Percentiles rank a stretch among this genome's conserved stretches.
These are phyloP conservation scores for Fomitopsis pinicola DNA, from an alignment of 1,284 basidiomycete genomes.

Conservation along the genomic window DNA sequence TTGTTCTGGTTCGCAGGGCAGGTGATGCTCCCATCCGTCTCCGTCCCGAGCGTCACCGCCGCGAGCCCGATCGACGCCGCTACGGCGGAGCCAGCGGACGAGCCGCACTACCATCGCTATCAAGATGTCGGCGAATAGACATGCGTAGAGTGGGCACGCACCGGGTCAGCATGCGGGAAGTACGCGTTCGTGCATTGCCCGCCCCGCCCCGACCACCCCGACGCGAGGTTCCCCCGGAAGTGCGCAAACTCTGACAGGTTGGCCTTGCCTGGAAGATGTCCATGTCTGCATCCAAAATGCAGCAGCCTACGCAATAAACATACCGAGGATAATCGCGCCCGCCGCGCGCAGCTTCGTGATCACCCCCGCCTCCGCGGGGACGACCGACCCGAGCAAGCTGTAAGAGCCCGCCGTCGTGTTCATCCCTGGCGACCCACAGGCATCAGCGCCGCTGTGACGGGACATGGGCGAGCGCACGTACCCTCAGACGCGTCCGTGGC, in stretches of 20 bases:
- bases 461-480: conserved; percentile 12
- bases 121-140: too few species aligned
- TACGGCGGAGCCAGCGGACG: conserved; percentile 51
- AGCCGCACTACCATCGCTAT: conserved; percentile 34
- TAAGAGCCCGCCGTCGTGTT: conserved; percentile 50
- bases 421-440: conserved; percentile 41
- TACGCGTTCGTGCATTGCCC: conserved; percentile 37
- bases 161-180: conserved; percentile 33
- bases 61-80: conserved; percentile 55
- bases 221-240: conserved; percentile 25
- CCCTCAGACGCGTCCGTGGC: conserved; percentile 52
- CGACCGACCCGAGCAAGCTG: conserved; percentile 35
- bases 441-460: background rate
- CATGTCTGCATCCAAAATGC: conserved; percentile 14
- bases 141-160: background rate
- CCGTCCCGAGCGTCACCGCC: conserved; percentile 52
- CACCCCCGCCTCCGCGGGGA: conserved; percentile 37
- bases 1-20: conserved; percentile 36
- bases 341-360: conserved; percentile 35
- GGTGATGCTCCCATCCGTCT: conserved; percentile 59
- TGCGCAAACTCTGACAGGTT: conserved; percentile 28
- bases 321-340: conserved; percentile 41
- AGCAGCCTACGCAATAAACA: conserved; percentile 15
- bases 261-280: conserved; percentile 19
- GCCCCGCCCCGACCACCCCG: conserved; percentile 38